Conservation (phyloP, 805 yeast genomes). For the Starmerella khaoyaiensis region DNA sequence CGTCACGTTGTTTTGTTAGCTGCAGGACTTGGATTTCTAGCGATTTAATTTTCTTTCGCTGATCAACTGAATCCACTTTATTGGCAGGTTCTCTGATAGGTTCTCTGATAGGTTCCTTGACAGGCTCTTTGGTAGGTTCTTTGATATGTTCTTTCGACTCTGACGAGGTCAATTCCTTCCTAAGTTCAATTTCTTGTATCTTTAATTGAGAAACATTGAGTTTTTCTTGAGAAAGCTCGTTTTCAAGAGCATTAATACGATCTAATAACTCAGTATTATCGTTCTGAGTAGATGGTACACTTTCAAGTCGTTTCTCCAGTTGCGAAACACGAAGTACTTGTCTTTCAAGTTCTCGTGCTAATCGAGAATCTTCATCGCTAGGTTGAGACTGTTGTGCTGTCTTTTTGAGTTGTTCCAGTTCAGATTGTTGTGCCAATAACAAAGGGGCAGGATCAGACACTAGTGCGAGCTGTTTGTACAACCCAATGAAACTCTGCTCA, state of each 20-base stretch:
- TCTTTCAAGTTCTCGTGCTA: slow-evolving; percentile 63
- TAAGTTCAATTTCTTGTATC: too few relatives aligned
- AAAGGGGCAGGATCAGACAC: slow-evolving; percentile 89
- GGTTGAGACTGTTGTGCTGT: slow-evolving; percentile 31
- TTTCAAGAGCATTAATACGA: slow-evolving; percentile 16
- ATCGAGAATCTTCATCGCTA: slow-evolving; percentile 11
- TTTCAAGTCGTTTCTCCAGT: slow-evolving; percentile 55
- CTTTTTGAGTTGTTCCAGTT: slow-evolving; percentile 25
- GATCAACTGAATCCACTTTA: too few relatives aligned
- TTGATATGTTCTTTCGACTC: too few relatives aligned
- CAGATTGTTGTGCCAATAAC: slow-evolving; percentile 36
- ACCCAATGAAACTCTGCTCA: slow-evolving; percentile 59
- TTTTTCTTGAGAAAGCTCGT: slow-evolving; percentile 3
- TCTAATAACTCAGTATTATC: slow-evolving; percentile 17
- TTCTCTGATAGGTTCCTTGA: too few relatives aligned
- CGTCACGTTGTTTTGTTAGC: slow-evolving; percentile 5
- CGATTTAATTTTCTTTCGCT: slow-evolving; percentile 1
- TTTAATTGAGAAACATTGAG: slow-evolving; percentile 4
- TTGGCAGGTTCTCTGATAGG: too few relatives aligned
- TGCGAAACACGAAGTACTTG: slow-evolving; percentile 55
- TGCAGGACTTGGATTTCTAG: slow-evolving; percentile 1
- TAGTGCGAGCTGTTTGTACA: slow-evolving; percentile 67
- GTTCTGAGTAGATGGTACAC: slow-evolving; percentile 18
- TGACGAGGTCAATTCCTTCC: too few relatives aligned
- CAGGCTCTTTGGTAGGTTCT: too few relatives aligned